Percentiles rank a stretch among this genome's conserved stretches.
Evolutionary conservation across 75 land plant species (phyloP).

Genomic region (Cryptomeria japonica): DNA sequence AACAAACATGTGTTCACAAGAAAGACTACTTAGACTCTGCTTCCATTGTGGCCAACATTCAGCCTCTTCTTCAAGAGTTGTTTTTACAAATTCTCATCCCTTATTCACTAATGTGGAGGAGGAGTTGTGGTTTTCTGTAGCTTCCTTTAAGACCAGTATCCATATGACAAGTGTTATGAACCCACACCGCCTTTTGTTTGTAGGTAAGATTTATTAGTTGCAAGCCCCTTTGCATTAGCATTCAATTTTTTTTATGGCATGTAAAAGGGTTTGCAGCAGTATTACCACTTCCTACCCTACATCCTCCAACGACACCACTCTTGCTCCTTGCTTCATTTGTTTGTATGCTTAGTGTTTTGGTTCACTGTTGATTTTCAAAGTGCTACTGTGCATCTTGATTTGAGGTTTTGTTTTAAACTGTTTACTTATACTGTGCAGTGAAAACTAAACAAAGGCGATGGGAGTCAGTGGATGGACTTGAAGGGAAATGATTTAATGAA

Average conservation of each 20-base stretch:
- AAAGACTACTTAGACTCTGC: background rate
- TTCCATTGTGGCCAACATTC: background rate
- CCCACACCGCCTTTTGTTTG: background rate
- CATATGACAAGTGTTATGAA: no score
- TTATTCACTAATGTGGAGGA: background rate
- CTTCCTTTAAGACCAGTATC: background rate
- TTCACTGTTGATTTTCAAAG: background rate
- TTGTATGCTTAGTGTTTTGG: background rate
- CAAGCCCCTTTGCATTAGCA: background rate
- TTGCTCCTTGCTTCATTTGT: background rate
- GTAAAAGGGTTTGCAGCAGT: background rate
- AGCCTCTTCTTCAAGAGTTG: background rate
- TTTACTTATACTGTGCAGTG: background rate
- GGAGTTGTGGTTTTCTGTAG: background rate
- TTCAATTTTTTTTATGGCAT: background rate
- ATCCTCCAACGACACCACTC: background rate
- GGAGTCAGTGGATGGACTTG: no score
- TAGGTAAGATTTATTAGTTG: background rate
- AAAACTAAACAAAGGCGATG: no score
- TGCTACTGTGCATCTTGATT: background rate
- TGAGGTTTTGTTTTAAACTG: background rate
- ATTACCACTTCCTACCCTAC: background rate
- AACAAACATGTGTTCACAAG: background rate
- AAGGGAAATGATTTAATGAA: no score
- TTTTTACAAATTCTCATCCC: background rate